Evolutionary conservation across 345 rosid species (phyloP), one percentile per base, ranked within the genome.

Genomic region (Mercurialis annua): DNA sequence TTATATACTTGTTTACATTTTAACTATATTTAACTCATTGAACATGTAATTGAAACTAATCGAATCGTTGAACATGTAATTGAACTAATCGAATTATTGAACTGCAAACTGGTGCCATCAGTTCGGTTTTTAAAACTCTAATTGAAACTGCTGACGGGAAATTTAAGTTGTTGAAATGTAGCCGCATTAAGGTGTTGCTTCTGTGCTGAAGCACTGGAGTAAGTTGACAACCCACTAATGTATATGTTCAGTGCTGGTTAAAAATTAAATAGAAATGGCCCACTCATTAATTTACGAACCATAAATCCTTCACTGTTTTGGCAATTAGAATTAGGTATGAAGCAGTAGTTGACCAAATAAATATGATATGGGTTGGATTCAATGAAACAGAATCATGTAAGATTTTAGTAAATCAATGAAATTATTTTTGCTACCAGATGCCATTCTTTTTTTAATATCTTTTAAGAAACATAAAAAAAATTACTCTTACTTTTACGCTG

Each of bases 151-250:
- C 9, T 5, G 16, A 14, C 15, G 34, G 10, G 24, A 15, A 55
- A 0, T 26, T 10, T 26, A 43, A 9, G 11, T 40, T 36, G 17
- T 7, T 20, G 21, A 14, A 52, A 27, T 56, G 43, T 55, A 17
- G n/a, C n/a, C n/a, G n/a, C 1, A 2, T 27, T 2, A 12, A 33
- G 11, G 16, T 33, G n/a, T 49, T 33, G 33, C 55, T 33, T 20
- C 31, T 66, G 40, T 66, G 70, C 38, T n/a, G 34, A 38, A 16
- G 54, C 68, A 44, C 55, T 6, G 51, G 20, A 15, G 21, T 29
- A 62, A 62, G 55, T 54, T 29, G 62, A 77, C 69, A 55, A 73
- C 53, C 71, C 76, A 79, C 76, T 71, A 59, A 64, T 46, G 49
- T 64, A 78, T 7, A 46, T 64, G 23, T 43, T 63, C 18, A 46